phyloP scores from a whole-genome alignment of 257 asterid genomes.

The Penstemon barbatus region DNA sequence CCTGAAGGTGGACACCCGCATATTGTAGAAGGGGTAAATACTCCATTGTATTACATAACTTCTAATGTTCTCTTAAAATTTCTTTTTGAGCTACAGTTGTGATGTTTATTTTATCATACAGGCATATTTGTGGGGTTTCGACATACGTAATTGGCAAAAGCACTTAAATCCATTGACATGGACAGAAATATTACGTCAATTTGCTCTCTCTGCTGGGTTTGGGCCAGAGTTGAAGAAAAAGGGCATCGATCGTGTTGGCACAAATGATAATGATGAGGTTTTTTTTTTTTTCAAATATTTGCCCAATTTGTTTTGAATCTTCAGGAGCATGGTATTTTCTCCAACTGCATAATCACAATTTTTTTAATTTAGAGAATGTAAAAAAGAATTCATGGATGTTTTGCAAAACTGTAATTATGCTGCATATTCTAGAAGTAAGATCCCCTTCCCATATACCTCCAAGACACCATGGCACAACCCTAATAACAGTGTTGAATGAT shows the following conservation, averaged over 20 bases:
- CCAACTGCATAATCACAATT: neutral
- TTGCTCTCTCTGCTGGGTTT: constrained; percentile 92
- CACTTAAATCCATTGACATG: constrained; percentile 86
- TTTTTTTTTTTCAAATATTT: neutral
- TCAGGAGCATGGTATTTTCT: neutral
- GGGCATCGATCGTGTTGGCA: constrained; percentile 46
- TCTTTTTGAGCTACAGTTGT: constrained; percentile 15
- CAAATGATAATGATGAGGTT: constrained; percentile 76
- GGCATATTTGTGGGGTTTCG: constrained; percentile 98
- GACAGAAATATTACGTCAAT: constrained; percentile 93
- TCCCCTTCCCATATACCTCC: neutral
- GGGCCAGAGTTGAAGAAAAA: constrained; percentile 85
- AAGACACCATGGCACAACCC: constrained; percentile 3
- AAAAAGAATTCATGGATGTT: neutral
- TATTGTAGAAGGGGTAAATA: constrained; percentile 93
- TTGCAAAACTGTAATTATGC: neutral
- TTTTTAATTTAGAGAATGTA: neutral
- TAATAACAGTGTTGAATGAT: constrained; percentile 7
- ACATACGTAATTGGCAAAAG: constrained; percentile 88
- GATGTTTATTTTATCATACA: constrained; percentile 38
- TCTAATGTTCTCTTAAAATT: neutral
- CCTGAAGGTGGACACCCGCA: constrained; percentile 99
- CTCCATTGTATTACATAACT: constrained; percentile 11
- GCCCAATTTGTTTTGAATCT: neutral
- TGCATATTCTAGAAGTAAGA: constrained; percentile 4